Evolutionary conservation across 1,284 basidiomycete species (phyloP).

Genomic region (Apiotrichum gracile): DNA sequence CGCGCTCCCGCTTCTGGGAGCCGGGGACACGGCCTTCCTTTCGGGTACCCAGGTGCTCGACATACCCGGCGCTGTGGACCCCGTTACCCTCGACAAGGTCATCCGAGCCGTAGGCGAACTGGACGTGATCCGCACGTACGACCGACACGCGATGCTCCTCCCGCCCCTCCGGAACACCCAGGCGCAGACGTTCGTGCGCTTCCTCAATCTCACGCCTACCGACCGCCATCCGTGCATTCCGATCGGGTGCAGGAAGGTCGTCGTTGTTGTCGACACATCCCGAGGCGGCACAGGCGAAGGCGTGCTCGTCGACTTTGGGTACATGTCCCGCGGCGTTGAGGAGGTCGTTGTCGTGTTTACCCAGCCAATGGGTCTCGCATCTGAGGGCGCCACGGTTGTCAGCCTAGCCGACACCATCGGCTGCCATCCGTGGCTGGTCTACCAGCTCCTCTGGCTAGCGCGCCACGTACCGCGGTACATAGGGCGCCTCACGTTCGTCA

Average conservation of each 20-base stretch:
- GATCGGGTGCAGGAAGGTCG: not conserved
- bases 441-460: not conserved
- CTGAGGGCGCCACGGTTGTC: not conserved
- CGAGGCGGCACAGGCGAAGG: not conserved
- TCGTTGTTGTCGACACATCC: not conserved
- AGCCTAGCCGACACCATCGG: not conserved
- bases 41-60: not conserved
- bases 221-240: not conserved
- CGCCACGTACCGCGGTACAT: not conserved
- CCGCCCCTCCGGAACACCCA: not conserved
- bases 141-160: not conserved
- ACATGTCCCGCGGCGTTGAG: not conserved
- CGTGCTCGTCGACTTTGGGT: not conserved
- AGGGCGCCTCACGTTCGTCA: not conserved
- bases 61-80: not conserved
- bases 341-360: not conserved
- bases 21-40: not conserved
- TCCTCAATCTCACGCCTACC: not conserved
- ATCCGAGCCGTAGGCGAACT: not conserved
- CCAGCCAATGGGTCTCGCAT: not conserved
- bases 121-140: not conserved
- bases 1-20: not conserved
- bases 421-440: not conserved
- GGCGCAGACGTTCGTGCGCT: not conserved
- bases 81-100: not conserved